Evolutionary conservation across 2,329 filamentous ascomycete species (phyloP).

Genomic region (Dactylellina drechsleri): DNA sequence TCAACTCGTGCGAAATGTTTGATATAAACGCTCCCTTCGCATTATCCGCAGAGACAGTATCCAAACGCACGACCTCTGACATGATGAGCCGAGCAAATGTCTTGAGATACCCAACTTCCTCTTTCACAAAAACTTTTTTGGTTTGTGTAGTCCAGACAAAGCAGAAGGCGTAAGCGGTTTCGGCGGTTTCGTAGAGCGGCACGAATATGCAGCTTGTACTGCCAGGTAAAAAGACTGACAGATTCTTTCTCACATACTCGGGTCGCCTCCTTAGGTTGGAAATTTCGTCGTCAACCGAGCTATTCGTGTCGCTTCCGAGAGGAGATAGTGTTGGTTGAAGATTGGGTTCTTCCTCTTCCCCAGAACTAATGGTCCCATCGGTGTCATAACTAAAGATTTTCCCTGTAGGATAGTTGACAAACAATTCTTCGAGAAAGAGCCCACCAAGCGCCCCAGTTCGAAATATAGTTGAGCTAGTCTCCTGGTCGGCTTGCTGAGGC

Average conservation of each 20-base stretch:
- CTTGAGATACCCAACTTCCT: slow-evolving; percentile 66
- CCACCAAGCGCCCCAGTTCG: slow-evolving; percentile 22
- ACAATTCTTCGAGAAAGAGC: slow-evolving; percentile 35
- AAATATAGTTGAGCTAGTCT: slow-evolving; percentile 1
- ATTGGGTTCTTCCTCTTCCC: slow-evolving; percentile 26
- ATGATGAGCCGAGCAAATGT: slow-evolving; percentile 69
- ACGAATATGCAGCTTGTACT: slow-evolving; percentile 56
- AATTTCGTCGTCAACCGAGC: slow-evolving; percentile 31
- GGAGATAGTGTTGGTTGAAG: slow-evolving; percentile 25
- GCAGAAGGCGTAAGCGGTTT: slow-evolving; percentile 63
- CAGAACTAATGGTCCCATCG: slow-evolving; percentile 35
- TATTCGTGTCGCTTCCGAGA: slow-evolving; percentile 37
- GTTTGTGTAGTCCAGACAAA: slow-evolving; percentile 66
- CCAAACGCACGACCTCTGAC: slow-evolving; percentile 68
- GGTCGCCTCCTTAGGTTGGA: slow-evolving; percentile 29
- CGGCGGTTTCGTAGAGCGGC: slow-evolving; percentile 56
- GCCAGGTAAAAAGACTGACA: slow-evolving; percentile 55
- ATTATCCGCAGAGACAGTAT: slow-evolving; percentile 64
- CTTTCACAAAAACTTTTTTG: slow-evolving; percentile 64
- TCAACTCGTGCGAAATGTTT: slow-evolving; percentile 71
- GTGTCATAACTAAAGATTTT: slow-evolving; percentile 46
- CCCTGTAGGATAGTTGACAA: slow-evolving; percentile 25
- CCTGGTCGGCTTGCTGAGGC: background rate
- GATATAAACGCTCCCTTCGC: slow-evolving; percentile 71
- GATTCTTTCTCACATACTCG: slow-evolving; percentile 33